These are phyloP conservation scores for Candida boidinii DNA, from an alignment of 805 yeast genomes.

Conservation along the genomic window DNA sequence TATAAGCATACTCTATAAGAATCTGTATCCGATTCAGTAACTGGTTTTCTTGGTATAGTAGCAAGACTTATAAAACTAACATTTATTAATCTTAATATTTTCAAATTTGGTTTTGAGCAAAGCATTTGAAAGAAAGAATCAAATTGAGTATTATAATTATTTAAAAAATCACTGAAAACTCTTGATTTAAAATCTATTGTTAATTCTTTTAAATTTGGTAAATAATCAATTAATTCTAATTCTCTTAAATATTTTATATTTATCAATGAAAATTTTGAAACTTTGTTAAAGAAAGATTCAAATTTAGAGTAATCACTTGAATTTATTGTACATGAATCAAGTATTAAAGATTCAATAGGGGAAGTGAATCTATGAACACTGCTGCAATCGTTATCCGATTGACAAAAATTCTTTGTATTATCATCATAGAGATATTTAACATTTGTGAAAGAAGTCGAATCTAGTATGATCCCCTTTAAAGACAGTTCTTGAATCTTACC, in stretches of 20 bases:
- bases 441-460: slow-evolving; percentile 28
- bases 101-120: background rate
- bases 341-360: slow-evolving; percentile 6
- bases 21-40: slow-evolving; percentile 1
- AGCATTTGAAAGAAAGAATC: slow-evolving; percentile 3
- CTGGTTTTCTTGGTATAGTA: slow-evolving; percentile 2
- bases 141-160: slow-evolving; percentile 1
- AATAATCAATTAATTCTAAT: slow-evolving; percentile 39
- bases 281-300: slow-evolving; percentile 32
- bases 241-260: slow-evolving; percentile 35
- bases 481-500: slow-evolving; percentile 34
- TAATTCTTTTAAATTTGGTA: slow-evolving; percentile 28
- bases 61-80: slow-evolving; percentile 4
- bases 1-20: slow-evolving; percentile 4
- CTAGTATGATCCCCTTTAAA: slow-evolving; percentile 40
- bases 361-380: slow-evolving; percentile 9
- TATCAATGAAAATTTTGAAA: slow-evolving; percentile 27
- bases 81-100: background rate
- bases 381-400: slow-evolving; percentile 6
- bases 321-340: slow-evolving; percentile 4
- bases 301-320: slow-evolving; percentile 12
- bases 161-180: slow-evolving; percentile 24
- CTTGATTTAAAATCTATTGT: slow-evolving; percentile 41
- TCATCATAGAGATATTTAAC: slow-evolving; percentile 3
- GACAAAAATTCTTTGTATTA: slow-evolving; percentile 2